Base-by-base conservation (phyloP, 2,329 filamentous ascomycete species). In the Bipolaris victoriae region DNA sequence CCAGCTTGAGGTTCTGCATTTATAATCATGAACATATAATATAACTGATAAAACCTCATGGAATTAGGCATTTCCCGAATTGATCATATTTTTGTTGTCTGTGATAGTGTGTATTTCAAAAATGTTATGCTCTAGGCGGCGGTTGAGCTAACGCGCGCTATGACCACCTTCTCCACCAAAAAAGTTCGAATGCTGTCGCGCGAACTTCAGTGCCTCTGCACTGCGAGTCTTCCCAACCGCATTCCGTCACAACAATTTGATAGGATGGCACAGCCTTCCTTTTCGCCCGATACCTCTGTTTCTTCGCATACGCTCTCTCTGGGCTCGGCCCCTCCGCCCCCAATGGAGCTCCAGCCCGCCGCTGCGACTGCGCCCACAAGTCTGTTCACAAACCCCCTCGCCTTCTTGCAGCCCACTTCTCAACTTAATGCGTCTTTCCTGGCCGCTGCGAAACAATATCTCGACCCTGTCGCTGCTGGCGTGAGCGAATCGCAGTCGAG, bases 401-500 rank as follows among this genome's bases (percentile, higher is more conserved):
- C 78, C 24, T 96, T 97, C 72, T 81, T 97, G n/a, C 88, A 89
- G 62, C 92, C 94, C 4, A 81, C 86, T 2, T 69, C 83, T 7
- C 78, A 85, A 20, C 81, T 96, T 31, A 86, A 91, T 44, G 83
- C 84, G 31, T 86, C 89, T 3, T 88, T 91, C 16, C 80, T 95
- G 20, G 84, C 86, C 55, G 85, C 92, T 49, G 88, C 90, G n/a
- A 97, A 96, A 78, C 81, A 86, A 39, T 90, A 89, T 4, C 81
- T 97, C 7, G 92, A 97, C 70, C 85, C 86, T 3, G 86, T 97
- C 62, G 92, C 93, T 1, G 82, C 83, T 1, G 87, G 87, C 53
- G 82, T 97, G 31, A 88, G 88, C 65, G 86, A 91, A 61, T 84
- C 88, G 65, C 92, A 97, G 75, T 82, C 86, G 58, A 80, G 84